These are phyloP conservation scores for Phialophora chinensis DNA, from an alignment of 2,329 filamentous ascomycete genomes.

Conservation along the genomic window DNA sequence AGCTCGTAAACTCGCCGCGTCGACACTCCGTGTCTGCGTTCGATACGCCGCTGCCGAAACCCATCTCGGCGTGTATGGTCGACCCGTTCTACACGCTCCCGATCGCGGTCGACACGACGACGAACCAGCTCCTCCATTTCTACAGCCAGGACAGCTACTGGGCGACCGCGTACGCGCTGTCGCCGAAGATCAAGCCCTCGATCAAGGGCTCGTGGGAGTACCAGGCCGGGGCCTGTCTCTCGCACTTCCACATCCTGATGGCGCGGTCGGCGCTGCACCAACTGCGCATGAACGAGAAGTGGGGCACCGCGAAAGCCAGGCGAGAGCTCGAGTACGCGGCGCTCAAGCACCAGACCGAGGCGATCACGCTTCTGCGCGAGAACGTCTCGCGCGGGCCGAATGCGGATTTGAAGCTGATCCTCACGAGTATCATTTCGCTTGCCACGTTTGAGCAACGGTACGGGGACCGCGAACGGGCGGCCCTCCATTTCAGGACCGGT, in stretches of 20 bases:
- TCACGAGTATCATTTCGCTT: conserved; percentile 26
- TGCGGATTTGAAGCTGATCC: conserved; percentile 25
- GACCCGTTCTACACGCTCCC: conserved; percentile 28
- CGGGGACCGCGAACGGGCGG: conserved; percentile 21
- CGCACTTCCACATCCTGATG: conserved; percentile 32
- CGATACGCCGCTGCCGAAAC: background rate
- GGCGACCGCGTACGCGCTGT: conserved; percentile 29
- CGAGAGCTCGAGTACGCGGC: conserved; percentile 24
- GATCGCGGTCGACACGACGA: conserved; percentile 26
- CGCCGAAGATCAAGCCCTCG: conserved; percentile 24
- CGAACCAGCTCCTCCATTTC: conserved; percentile 31
- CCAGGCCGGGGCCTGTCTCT: conserved; percentile 24
- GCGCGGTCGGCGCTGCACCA: conserved; percentile 32
- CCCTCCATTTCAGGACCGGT: conserved; percentile 25
- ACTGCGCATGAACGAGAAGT: conserved; percentile 27
- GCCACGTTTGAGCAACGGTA: conserved; percentile 32
- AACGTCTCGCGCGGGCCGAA: conserved; percentile 22
- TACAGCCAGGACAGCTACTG: conserved; percentile 30
- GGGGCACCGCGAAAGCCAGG: conserved; percentile 9
- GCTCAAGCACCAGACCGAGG: conserved; percentile 29
- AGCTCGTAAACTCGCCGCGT: conserved; percentile 20
- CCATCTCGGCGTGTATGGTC: conserved; percentile 30
- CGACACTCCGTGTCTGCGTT: background rate
- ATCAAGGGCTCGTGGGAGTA: conserved; percentile 34
- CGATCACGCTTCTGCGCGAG: conserved; percentile 22